phyloP scores from a whole-genome alignment of 331 rosid species.

The Acacia concinna region DNA sequence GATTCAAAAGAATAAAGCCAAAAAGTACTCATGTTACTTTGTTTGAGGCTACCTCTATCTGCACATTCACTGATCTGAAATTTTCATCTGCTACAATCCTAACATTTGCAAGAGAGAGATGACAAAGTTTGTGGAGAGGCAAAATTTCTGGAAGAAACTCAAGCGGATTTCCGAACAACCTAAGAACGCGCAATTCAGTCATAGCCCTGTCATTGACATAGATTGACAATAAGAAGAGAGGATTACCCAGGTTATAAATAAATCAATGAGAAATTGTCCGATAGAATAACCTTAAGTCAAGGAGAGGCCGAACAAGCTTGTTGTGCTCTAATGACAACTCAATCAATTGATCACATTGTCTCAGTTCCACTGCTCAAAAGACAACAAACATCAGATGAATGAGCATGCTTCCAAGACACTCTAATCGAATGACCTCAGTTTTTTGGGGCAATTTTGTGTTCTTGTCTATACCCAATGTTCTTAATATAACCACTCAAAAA shows the following conservation, averaged over 20 bases:
- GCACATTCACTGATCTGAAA: constrained; percentile 15
- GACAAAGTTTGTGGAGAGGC: neutral
- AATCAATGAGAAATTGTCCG: neutral
- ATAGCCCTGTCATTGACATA: constrained; percentile 1
- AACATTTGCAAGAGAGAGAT: constrained; percentile 11
- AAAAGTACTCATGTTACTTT: neutral
- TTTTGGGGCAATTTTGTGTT: constrained; percentile 9
- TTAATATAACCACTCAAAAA: too few relatives aligned
- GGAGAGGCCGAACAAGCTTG: constrained; percentile 6
- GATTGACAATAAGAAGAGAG: neutral
- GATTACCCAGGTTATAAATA: neutral
- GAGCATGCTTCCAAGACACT: neutral
- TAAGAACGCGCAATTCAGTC: constrained; percentile 10
- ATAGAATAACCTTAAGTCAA: constrained; percentile 7
- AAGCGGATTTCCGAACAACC: constrained; percentile 3
- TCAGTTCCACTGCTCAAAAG: constrained; percentile 9
- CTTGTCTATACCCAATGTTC: neutral
- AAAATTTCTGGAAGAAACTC: constrained; percentile 18
- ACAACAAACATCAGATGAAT: neutral
- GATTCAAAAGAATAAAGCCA: constrained; percentile 8
- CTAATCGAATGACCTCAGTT: constrained; percentile 47
- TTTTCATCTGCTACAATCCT: constrained; percentile 9
- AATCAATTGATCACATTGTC: neutral
- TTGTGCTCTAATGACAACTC: constrained; percentile 4
- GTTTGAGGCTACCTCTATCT: constrained; percentile 9